These are phyloP conservation scores for Gaertneriomyces sp. DNA, from an alignment of 192 early-diverging fungal species.

Conservation along the genomic window DNA sequence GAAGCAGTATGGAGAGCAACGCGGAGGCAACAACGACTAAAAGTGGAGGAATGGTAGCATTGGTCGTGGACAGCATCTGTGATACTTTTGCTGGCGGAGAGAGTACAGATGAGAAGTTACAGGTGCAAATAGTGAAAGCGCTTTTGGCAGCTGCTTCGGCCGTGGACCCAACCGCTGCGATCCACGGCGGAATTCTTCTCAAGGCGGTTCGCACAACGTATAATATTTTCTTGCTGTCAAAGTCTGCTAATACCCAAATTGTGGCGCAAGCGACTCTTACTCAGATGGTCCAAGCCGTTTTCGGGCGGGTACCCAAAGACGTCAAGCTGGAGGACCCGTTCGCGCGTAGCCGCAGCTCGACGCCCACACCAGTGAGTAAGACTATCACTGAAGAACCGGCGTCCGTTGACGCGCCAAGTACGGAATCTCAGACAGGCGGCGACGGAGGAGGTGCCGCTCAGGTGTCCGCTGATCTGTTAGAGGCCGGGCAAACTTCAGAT, in stretches of 20 bases:
- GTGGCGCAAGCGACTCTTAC: conserved; percentile 83
- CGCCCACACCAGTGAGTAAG: too few relatives aligned
- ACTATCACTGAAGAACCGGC: too few relatives aligned
- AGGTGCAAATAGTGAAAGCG: conserved; percentile 90
- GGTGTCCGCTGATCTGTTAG: too few relatives aligned
- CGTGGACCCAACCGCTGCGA: conserved; percentile 47
- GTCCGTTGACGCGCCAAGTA: too few relatives aligned
- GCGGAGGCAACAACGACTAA: background rate
- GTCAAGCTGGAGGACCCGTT: background rate
- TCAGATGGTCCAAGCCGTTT: conserved; percentile 83
- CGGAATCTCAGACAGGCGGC: too few relatives aligned
- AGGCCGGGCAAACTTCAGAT: too few relatives aligned
- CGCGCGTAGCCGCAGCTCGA: conserved; percentile 6
- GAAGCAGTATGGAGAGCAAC: conserved; percentile 35
- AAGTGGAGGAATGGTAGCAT: conserved; percentile 52
- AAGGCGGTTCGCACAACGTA: conserved; percentile 79
- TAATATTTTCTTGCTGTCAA: conserved; percentile 82
- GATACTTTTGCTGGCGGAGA: conserved; percentile 71
- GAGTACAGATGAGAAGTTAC: conserved; percentile 77
- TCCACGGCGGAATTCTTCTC: conserved; percentile 73
- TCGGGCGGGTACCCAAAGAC: conserved; percentile 62
- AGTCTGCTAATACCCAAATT: conserved; percentile 70
- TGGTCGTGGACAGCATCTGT: conserved; percentile 73
- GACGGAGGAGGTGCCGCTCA: too few relatives aligned
- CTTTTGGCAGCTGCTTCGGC: conserved; percentile 77